Evolutionary conservation across 768 basidiomycete species (phyloP).

Genomic region (Tulasnella sp.): DNA sequence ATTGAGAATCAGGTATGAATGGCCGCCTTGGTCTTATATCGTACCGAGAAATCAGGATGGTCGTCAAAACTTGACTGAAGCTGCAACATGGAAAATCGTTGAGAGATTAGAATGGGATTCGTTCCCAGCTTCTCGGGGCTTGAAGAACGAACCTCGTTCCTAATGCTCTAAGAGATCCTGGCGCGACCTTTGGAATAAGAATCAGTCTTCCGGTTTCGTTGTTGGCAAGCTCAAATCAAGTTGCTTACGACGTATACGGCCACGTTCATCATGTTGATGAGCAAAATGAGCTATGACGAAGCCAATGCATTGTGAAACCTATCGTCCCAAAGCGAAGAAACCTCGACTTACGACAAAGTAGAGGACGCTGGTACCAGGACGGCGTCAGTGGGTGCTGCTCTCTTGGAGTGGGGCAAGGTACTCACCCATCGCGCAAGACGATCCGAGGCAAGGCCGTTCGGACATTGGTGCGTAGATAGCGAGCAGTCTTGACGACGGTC

Average conservation of each 20-base stretch:
- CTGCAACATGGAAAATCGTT: not conserved
- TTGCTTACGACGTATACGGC: not conserved
- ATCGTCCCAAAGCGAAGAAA: not conserved
- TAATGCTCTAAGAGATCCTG: not conserved
- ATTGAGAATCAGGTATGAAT: not conserved
- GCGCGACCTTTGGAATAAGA: not conserved
- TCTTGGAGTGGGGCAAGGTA: not conserved
- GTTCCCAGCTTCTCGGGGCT: not conserved
- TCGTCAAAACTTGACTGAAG: slow-evolving; percentile 18
- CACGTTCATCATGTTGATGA: slow-evolving; percentile 18
- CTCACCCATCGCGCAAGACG: slow-evolving; percentile 16
- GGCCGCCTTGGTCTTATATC: not conserved
- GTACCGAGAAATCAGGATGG: slow-evolving; percentile 19
- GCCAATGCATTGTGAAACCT: not conserved
- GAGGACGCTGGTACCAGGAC: not conserved
- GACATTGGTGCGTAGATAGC: not conserved
- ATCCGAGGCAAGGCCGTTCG: slow-evolving; percentile 10
- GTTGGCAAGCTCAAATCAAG: not conserved
- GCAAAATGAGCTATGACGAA: slow-evolving; percentile 6
- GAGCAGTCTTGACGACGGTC: slow-evolving; percentile 14
- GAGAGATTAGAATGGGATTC: not conserved
- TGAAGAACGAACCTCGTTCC: not conserved
- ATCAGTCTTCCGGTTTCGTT: not conserved
- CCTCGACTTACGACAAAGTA: not conserved
- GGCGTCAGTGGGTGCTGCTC: not conserved